Evolutionary conservation across 768 basidiomycete genomes (phyloP), one percentile per base, ranked within the genome.

Genomic region (Baorangia bicolor): DNA sequence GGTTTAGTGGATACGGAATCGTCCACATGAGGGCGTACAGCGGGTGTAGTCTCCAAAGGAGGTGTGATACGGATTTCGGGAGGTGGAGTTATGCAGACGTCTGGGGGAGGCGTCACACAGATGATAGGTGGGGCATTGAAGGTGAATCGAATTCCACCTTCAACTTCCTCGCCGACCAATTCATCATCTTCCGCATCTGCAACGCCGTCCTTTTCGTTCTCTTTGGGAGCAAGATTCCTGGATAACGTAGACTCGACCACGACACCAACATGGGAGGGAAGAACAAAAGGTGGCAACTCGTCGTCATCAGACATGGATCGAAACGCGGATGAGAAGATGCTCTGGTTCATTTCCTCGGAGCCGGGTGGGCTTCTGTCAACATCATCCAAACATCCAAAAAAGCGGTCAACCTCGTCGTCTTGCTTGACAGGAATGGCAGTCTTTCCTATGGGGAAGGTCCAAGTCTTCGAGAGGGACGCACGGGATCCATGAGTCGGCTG

Each of bases 141-240:
- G 4, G 79, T 87, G 61, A 91, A 90, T 57, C 79, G 83, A 65
- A 92, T 88, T 6, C 89, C 90, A 30, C 85, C 78, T 47, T 80
- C 82, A 40, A 82, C 81, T 53, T 68, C 71, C 56, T 86, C 82
- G 30, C 84, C 85, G 51, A 83, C 77, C 61, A 84, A 78, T 40
- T 82, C 79, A 14, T 79, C 79, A 25, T 75, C 75, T 14, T 78
- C 75, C 5, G 64, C 62, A 20, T 68, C 75, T 21, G 64, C 63
- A 63, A 47, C 45, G 5, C 42, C 64, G 6, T 59, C 56, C 5
- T 69, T 66, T 38, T 73, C 71, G 3, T 70, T 66, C 38, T 82
- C 82, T 53, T 80, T 78, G 27, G 73, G 65, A 3, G 82, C 77
- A 31, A 83, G 72, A 10, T 57, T 68, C 25, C 57, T 61, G 41